These are phyloP conservation scores for Podaxis rugospora DNA, from an alignment of 768 basidiomycete genomes.

Conservation along the genomic window DNA sequence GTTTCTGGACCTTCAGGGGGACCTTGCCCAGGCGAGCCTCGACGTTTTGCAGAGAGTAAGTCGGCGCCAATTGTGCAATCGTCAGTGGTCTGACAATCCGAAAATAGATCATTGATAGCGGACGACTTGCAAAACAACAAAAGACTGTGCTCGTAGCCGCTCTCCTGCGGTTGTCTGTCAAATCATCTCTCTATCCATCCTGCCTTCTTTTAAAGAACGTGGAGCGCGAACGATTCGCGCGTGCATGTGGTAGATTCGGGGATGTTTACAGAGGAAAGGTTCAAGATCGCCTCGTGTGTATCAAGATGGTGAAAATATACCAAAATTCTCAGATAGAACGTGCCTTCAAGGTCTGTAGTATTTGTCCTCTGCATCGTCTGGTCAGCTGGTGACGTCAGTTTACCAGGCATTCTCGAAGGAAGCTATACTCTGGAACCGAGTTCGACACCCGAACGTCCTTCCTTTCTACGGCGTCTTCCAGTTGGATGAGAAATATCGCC, in stretches of 20 bases:
- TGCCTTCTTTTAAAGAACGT: not conserved
- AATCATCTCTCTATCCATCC: constrained; percentile 3
- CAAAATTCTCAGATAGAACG: constrained; percentile 10
- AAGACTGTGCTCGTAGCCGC: constrained; percentile 1
- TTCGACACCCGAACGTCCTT: constrained; percentile 23
- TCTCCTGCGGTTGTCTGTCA: constrained; percentile 5
- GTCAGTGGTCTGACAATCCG: not conserved
- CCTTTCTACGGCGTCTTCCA: constrained; percentile 30
- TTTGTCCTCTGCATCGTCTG: not conserved
- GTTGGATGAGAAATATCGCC: constrained; percentile 18
- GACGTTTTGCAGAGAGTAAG: constrained; percentile 8
- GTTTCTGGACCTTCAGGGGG: not conserved
- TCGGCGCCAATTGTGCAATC: not conserved
- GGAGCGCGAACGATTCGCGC: constrained; percentile 6
- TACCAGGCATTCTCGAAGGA: constrained; percentile 23
- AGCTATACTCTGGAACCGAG: constrained; percentile 23
- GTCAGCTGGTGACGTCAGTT: not conserved
- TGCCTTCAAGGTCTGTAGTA: constrained; percentile 13
- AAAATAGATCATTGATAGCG: not conserved
- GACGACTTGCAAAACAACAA: not conserved
- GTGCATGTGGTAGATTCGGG: constrained; percentile 17
- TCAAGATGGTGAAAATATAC: constrained; percentile 18
- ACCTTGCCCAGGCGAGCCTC: not conserved
- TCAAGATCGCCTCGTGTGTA: constrained; percentile 11
- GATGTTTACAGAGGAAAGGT: constrained; percentile 17